phyloP scores from a whole-genome alignment of 2,329 filamentous ascomycete genomes.

The Colletotrichum costaricense region DNA sequence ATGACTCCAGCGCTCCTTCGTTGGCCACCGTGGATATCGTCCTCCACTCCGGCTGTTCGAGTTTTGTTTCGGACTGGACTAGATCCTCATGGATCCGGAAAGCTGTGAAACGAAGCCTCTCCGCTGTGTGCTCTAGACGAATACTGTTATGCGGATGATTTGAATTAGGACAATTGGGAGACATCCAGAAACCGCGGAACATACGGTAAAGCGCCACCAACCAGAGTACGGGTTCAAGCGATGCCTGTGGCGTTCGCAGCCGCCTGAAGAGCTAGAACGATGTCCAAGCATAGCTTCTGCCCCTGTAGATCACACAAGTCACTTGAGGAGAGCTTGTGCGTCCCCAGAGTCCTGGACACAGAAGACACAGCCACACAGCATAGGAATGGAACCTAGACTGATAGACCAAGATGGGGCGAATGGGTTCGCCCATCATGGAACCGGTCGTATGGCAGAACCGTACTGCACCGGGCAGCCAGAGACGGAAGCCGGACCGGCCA shows the following conservation, averaged over 20 bases:
- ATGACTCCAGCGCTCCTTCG: not conserved
- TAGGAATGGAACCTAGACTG: not conserved
- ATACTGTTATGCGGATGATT: not conserved
- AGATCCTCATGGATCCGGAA: conserved; percentile 6
- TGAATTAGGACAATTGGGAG: not conserved
- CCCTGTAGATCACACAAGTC: conserved; percentile 2
- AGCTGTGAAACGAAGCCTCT: conserved; percentile 14
- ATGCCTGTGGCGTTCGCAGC: not conserved
- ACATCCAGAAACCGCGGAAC: not conserved
- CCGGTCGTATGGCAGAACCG: not conserved
- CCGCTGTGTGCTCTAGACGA: not conserved
- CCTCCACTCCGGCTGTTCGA: conserved; percentile 21
- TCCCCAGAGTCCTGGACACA: not conserved
- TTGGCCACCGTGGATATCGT: conserved; percentile 4
- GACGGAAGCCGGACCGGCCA: conserved; percentile 17
- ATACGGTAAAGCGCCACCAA: not conserved
- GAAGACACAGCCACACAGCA: not conserved
- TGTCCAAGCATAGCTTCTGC: conserved; percentile 9
- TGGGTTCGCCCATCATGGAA: not conserved
- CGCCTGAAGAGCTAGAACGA: not conserved
- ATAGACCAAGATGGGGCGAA: not conserved
- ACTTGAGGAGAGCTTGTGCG: not conserved
- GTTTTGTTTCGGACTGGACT: conserved; percentile 27
- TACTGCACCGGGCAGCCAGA: not conserved
- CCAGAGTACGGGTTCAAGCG: not conserved